phyloP scores from a whole-genome alignment of 2,329 filamentous ascomycete species.

The Talaromyces pinophilus region DNA sequence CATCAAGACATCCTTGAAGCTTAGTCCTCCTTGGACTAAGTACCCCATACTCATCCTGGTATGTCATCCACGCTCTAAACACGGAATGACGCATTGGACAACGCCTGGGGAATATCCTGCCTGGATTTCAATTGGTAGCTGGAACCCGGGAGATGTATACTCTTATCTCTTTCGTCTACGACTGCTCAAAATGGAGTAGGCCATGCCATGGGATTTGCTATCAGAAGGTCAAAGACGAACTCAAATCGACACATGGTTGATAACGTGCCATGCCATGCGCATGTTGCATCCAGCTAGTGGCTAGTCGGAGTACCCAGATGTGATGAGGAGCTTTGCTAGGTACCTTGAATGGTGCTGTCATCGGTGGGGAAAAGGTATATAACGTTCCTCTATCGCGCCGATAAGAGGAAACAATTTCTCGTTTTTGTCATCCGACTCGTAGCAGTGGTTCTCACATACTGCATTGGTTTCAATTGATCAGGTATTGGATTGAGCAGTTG shows the following conservation, averaged over 20 bases:
- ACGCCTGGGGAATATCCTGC: neutral
- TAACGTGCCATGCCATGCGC: constrained; percentile 9
- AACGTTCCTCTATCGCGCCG: neutral
- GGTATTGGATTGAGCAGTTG: neutral
- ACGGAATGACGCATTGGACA: neutral
- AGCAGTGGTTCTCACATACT: neutral
- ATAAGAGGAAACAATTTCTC: neutral
- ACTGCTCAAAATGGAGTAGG: constrained; percentile 1
- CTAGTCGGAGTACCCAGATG: neutral
- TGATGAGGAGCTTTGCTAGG: neutral
- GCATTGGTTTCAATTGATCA: neutral
- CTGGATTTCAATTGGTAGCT: neutral
- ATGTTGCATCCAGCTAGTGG: neutral
- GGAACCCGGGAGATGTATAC: no score
- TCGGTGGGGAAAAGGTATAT: neutral
- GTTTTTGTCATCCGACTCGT: neutral
- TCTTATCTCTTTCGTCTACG: constrained; percentile 14
- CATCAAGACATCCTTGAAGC: neutral
- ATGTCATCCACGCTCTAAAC: neutral
- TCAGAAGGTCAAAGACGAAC: neutral
- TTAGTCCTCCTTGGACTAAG: neutral
- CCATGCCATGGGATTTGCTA: neutral
- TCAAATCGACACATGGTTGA: constrained; percentile 4
- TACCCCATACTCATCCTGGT: constrained; percentile 5
- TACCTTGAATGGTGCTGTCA: neutral